phyloP scores from a whole-genome alignment of 495 filamentous ascomycete genomes.

The Friedmanniomyces simplex region DNA sequence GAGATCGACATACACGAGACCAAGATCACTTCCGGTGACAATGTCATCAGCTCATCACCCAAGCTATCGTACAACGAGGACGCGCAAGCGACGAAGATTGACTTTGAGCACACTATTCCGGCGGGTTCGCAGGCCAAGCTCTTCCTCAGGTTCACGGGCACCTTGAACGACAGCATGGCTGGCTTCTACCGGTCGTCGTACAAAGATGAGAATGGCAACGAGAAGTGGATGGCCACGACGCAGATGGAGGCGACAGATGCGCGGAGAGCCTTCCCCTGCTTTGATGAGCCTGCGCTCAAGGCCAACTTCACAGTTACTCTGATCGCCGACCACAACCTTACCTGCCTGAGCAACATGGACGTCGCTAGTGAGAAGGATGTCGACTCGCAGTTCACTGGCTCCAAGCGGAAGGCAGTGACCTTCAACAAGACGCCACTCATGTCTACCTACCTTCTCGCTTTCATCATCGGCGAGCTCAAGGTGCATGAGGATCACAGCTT shows the following conservation, averaged over 20 bases:
- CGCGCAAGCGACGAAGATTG: slow-evolving; percentile 53
- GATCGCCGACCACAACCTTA: slow-evolving; percentile 61
- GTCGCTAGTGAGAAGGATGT: slow-evolving; percentile 54
- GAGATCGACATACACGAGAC: slow-evolving; percentile 77
- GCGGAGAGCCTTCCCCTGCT: slow-evolving; percentile 63
- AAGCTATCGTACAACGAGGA: slow-evolving; percentile 50
- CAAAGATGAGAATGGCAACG: slow-evolving; percentile 51
- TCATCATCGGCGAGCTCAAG: slow-evolving; percentile 66
- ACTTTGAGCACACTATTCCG: slow-evolving; percentile 48
- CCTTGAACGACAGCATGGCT: slow-evolving; percentile 69
- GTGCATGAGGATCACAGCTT: slow-evolving; percentile 65
- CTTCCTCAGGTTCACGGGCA: slow-evolving; percentile 55
- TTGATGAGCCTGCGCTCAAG: slow-evolving; percentile 69
- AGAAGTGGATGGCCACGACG: slow-evolving; percentile 59
- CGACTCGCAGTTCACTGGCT: slow-evolving; percentile 41
- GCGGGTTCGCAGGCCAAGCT: slow-evolving; percentile 53
- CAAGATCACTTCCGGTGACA: slow-evolving; percentile 48
- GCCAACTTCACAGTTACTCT: slow-evolving; percentile 63
- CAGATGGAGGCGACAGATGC: slow-evolving; percentile 79
- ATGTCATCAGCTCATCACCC: slow-evolving; percentile 45
- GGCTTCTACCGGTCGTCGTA: slow-evolving; percentile 74
- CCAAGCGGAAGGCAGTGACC: slow-evolving; percentile 56
- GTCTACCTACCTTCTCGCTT: slow-evolving; percentile 70
- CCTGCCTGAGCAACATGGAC: slow-evolving; percentile 75
- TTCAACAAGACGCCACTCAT: slow-evolving; percentile 66